Base-by-base conservation (phyloP, 2,329 filamentous ascomycete species). In the Chaetomiaceae sp. region DNA sequence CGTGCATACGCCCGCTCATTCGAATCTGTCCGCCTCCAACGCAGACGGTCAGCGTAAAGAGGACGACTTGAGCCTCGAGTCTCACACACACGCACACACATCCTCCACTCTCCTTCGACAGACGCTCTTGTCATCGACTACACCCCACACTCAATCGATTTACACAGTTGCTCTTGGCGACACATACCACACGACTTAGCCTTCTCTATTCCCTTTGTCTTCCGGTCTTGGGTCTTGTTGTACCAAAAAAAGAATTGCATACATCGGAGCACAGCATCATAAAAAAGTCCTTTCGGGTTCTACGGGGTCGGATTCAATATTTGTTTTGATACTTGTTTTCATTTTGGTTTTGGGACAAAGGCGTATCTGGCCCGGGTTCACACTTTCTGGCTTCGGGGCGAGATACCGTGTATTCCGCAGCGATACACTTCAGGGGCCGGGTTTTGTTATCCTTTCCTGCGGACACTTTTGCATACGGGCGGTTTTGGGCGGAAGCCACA, bases 1-100 rank as follows among this genome's bases (percentile, higher is more conserved):
- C 84, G 86, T 66, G 86, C 87, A 61, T 96, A 96, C 70, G 88
- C 89, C 61, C 88, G 86, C 66, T 90, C 87, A 2, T 96, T 96
- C 67, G 91, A 96, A 70, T 87, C 90, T 61, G 85, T 87, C 53
- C 80, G 88, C 57, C 67, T 75, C 50, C 78, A 81, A 63, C 77
- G 80, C 61, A 72, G 80, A 64, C 71, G 83, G 73, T 78, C 80
- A 27, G 75, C 77, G 65, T 82, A 76, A 38, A 25, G 66, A 56
- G 50, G 37, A 55, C 9, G 13, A 42, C 48, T 47, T 48, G 48
- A 51, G 59, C 55, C 18, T 50, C 53, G 52, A 64, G 5, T 27
- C 25, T 27, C 25, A n/a, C n/a, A n/a, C n/a, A n/a, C n/a, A n/a
- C n/a, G n/a, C n/a, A n/a, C n/a, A n/a, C n/a, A n/a, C 59, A 47